Base-by-base conservation (phyloP, 768 basidiomycete genomes). In the Termitomyces sp. region DNA sequence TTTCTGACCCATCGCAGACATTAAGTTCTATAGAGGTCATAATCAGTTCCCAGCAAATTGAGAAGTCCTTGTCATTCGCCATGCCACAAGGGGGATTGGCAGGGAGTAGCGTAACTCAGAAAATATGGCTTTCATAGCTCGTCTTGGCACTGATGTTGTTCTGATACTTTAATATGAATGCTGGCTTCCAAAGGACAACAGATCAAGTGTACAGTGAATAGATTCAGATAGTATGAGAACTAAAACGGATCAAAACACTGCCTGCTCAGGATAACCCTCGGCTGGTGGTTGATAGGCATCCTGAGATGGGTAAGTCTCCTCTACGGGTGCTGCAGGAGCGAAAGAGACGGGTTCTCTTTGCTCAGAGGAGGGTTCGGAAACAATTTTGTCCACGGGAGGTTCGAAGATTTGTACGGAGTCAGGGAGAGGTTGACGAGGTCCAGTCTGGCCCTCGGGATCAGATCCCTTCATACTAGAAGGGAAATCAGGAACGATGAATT, bases 401-500 rank as follows among this genome's bases (percentile, higher is more conserved):
- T 95, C 93, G 70, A 84, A 72, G 68, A 98, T 91, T 67, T 85
- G 84, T 69, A 99, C 95, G 63, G 88, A 89, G 73, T 98, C 97
- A 54, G 97, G 97, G 52, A 98, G 88, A 63, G 95, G 93, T 74
- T 93, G 94, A 76, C 82, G 82, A 68, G 95, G 97, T 46, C 97
- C 97, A 46, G 81, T 76, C 59, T 84, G 83, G 60, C 97, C 97
- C 70, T 95, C 90, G 39, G 95, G 93, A 74, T 99, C 97, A 73
- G 81, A 89, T 52, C 89, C 92, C 78, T 96, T 95, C 97, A 99
- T 99, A 77, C 95, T 96, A 66, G 46, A 62, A 57, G 44, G 12
- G 16, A 36, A 22, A 14, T 34, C 27, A 37, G 24, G 62, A 45
- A 73, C 60, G 37, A 46, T 27, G 22, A 36, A 10, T 18, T 18